A percentile compares a stretch with the other conserved stretches of the same genome.
Conservation (phyloP, 306 rosid genomes). For the Vicia villosa region DNA sequence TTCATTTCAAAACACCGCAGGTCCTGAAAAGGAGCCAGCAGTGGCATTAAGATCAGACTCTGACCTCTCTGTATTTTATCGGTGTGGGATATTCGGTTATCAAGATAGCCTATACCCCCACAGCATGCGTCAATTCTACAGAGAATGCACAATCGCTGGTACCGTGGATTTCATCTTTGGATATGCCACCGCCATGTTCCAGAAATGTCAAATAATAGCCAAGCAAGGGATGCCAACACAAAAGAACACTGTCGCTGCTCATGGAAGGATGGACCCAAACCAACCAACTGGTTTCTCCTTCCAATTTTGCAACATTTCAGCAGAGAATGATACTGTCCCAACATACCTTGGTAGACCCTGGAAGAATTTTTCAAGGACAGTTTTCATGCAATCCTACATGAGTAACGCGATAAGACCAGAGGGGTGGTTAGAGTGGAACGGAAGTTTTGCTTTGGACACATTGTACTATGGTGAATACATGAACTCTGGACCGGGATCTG, state of each 20-base stretch:
- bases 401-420: conserved; percentile 51
- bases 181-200: conserved; percentile 68
- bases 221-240: conserved; percentile 62
- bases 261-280: conserved; percentile 68
- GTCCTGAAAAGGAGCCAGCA: conserved; percentile 77
- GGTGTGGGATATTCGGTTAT: conserved; percentile 64
- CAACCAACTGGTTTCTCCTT: conserved; percentile 77
- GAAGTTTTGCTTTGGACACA: conserved; percentile 48
- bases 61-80: conserved; percentile 65
- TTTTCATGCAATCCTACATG: conserved; percentile 59
- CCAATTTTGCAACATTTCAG: conserved; percentile 75
- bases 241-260: conserved; percentile 86
- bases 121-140: conserved; percentile 83
- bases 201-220: conserved; percentile 57
- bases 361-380: conserved; percentile 73
- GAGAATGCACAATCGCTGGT: conserved; percentile 78
- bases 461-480: conserved; percentile 70
- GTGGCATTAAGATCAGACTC: conserved; percentile 90
- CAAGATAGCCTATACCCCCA: conserved; percentile 86
- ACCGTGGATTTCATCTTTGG: conserved; percentile 88
- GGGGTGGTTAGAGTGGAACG: conserved; percentile 92
- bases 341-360: conserved; percentile 88
- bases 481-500: conserved; percentile 72
- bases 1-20: conserved; percentile 81
- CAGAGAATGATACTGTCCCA: conserved; percentile 49